Evolutionary conservation across 148 eudicot genomes (phyloP).

Genomic region (Rhododendron henanense): DNA sequence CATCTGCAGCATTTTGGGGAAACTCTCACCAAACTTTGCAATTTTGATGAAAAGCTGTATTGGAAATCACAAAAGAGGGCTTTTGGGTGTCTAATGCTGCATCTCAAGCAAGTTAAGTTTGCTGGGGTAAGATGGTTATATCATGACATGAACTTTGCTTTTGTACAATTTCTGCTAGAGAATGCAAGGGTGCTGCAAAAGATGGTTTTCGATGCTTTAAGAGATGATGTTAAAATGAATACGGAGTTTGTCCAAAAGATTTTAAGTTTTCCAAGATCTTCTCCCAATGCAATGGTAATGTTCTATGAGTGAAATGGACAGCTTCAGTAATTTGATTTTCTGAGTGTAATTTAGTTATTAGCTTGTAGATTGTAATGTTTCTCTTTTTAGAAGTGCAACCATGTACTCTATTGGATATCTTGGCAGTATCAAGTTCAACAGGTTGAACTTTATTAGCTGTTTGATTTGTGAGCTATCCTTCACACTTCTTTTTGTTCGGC

Average conservation of each 20-base stretch:
- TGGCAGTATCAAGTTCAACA: background rate
- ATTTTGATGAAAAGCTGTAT: background rate
- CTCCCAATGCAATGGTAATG: background rate
- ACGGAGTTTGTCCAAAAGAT: background rate
- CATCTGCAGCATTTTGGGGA: background rate
- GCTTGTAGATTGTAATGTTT: background rate
- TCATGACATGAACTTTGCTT: background rate
- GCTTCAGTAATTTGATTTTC: background rate
- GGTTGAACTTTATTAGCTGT: background rate
- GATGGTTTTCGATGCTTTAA: background rate
- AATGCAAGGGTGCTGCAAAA: background rate
- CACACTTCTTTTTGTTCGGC: too few relatives aligned
- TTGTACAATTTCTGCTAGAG: background rate
- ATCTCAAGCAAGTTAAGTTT: background rate
- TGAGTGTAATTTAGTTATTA: too few relatives aligned
- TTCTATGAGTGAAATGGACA: background rate
- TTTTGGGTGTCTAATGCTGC: slow-evolving; percentile 1
- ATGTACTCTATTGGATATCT: background rate
- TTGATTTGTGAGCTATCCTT: background rate
- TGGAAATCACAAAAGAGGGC: background rate
- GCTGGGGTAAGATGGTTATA: background rate
- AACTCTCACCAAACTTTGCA: background rate
- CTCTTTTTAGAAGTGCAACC: background rate
- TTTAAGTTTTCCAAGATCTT: background rate
- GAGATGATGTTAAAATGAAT: background rate